A percentile compares a stretch with the other conserved stretches of the same genome.
Conservation (phyloP, 2,329 filamentous ascomycete genomes). For the Grosmannia huntii region DNA sequence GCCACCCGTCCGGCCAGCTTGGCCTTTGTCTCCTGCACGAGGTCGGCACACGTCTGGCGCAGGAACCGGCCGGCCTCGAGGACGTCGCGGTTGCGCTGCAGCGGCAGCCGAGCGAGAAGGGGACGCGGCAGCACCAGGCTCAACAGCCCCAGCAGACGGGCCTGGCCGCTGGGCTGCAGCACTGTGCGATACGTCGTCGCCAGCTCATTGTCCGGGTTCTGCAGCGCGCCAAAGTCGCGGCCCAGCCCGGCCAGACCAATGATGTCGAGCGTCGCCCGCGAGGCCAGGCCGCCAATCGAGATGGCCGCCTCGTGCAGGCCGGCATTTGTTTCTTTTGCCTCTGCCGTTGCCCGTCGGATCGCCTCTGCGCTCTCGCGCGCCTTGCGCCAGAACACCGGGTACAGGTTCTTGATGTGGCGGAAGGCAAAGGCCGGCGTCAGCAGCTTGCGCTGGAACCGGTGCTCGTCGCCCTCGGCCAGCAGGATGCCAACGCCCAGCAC, state of each 20-base stretch:
- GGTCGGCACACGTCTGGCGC: slow-evolving; percentile 50
- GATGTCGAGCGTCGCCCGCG: slow-evolving; percentile 59
- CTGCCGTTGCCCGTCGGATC: slow-evolving; percentile 40
- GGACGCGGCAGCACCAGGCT: slow-evolving; percentile 49
- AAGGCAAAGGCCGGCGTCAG: slow-evolving; percentile 78
- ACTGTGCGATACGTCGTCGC: slow-evolving; percentile 42
- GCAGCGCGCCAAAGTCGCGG: slow-evolving; percentile 54
- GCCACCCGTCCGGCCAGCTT: slow-evolving; percentile 20
- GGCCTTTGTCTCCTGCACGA: slow-evolving; percentile 59
- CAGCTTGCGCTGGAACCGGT: slow-evolving; percentile 68
- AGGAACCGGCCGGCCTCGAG: slow-evolving; percentile 42
- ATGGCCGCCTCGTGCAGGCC: slow-evolving; percentile 25
- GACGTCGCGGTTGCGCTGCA: slow-evolving; percentile 58
- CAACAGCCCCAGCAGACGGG: slow-evolving; percentile 44
- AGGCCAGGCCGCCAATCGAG: slow-evolving; percentile 50
- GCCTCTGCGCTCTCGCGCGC: slow-evolving; percentile 51
- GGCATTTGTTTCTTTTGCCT: not conserved
- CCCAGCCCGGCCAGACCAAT: slow-evolving; percentile 62
- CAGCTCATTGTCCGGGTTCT: slow-evolving; percentile 46
- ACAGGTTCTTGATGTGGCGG: slow-evolving; percentile 72
- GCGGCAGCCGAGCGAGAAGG: slow-evolving; percentile 50
- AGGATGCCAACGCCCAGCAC: slow-evolving; percentile 61
- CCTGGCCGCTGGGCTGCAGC: slow-evolving; percentile 38
- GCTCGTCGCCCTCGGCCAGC: slow-evolving; percentile 81
- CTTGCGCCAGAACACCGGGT: slow-evolving; percentile 75